phyloP scores from a whole-genome alignment of 1,284 basidiomycete genomes.

The Cryptococcus amylolentus region DNA sequence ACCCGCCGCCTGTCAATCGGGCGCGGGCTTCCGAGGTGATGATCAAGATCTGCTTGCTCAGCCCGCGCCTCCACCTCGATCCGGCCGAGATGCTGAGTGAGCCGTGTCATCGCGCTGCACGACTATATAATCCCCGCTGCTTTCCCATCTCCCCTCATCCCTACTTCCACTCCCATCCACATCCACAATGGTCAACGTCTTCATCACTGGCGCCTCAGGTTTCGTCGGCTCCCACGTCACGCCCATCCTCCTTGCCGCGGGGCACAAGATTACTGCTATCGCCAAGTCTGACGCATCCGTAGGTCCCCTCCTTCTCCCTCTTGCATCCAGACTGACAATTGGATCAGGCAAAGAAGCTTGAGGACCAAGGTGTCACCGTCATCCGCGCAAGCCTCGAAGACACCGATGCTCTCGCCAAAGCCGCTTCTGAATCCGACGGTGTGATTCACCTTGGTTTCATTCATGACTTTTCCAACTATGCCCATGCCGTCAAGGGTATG shows the following conservation, averaged over 20 bases:
- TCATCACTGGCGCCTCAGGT: conserved; percentile 28
- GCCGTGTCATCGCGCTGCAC: no score
- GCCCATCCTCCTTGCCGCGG: conserved; percentile 20
- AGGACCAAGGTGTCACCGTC: conserved; percentile 15
- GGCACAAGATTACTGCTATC: conserved; percentile 29
- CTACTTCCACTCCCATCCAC: not conserved
- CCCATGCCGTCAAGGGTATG: conserved; percentile 6
- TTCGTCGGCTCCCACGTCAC: conserved; percentile 25
- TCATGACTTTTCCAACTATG: conserved; percentile 18
- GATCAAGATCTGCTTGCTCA: no score
- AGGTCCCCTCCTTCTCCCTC: not conserved
- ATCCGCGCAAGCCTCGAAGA: conserved; percentile 22
- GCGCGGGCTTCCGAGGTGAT: no score
- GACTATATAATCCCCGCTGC: no score
- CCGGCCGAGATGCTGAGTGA: no score
- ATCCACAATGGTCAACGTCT: not conserved
- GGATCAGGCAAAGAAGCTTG: conserved; percentile 12
- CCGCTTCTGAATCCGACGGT: conserved; percentile 24
- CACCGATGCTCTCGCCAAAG: conserved; percentile 18
- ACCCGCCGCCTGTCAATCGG: no score
- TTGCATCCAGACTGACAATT: not conserved
- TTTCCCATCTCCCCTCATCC: no score
- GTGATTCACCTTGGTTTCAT: conserved; percentile 37
- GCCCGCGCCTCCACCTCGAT: no score
- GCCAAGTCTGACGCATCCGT: conserved; percentile 24